These are phyloP conservation scores for Punctularia strigosozonata DNA, from an alignment of 768 basidiomycete genomes.

Conservation along the genomic window DNA sequence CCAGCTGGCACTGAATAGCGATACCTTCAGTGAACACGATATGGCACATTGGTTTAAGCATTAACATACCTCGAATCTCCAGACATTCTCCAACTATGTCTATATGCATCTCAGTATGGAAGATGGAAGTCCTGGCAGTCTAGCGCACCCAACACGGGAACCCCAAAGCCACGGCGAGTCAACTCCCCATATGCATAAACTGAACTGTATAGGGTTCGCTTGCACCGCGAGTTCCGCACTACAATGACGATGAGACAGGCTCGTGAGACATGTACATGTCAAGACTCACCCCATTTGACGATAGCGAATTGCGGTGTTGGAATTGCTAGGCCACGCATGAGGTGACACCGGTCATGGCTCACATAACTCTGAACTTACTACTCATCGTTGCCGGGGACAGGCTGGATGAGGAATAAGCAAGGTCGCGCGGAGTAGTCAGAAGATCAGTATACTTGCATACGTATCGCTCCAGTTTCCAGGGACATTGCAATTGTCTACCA, in stretches of 20 bases:
- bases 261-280: neutral
- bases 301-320: slow-evolving; percentile 46
- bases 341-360: neutral
- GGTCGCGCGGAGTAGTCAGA: neutral
- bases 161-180: slow-evolving; percentile 49
- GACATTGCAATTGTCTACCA: slow-evolving; percentile 40
- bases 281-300: slow-evolving; percentile 38
- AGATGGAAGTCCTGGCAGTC: neutral
- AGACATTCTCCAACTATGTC: slow-evolving; percentile 45
- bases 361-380: slow-evolving; percentile 25
- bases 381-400: slow-evolving; percentile 29
- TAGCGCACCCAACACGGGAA: slow-evolving; percentile 32
- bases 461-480: slow-evolving; percentile 38
- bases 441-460: slow-evolving; percentile 14
- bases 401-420: slow-evolving; percentile 9
- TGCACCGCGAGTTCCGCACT: slow-evolving; percentile 34
- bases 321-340: slow-evolving; percentile 24
- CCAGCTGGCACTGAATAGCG: slow-evolving; percentile 30
- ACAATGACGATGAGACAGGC: neutral
- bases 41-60: too few species aligned
- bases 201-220: slow-evolving; percentile 34
- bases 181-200: slow-evolving; percentile 43
- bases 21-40: too few species aligned
- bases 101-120: slow-evolving; percentile 16
- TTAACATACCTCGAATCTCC: slow-evolving; percentile 27